Conservation (phyloP, 2,329 filamentous ascomycete genomes). For the Boeremia exigua region DNA sequence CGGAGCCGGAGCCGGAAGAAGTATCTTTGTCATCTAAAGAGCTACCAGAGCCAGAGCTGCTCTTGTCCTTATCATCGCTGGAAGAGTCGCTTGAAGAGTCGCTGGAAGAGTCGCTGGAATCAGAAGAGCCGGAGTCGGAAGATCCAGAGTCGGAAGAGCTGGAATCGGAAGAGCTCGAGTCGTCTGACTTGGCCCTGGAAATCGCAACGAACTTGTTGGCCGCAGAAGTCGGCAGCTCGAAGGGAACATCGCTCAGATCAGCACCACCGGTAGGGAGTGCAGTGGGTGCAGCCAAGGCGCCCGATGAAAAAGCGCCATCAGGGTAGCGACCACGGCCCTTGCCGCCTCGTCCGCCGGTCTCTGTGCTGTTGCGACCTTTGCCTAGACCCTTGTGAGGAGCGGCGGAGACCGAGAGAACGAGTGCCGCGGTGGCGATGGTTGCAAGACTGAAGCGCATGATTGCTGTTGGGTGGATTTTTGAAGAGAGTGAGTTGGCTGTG, state of each 20-base stretch:
- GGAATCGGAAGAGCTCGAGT: conserved; percentile 6
- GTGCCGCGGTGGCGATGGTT: conserved; percentile 27
- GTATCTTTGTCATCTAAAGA: background rate
- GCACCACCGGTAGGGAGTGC: conserved; percentile 2
- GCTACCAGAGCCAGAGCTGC: background rate
- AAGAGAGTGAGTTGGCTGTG: background rate
- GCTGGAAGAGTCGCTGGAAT: background rate
- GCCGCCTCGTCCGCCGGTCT: background rate
- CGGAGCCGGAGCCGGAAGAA: background rate
- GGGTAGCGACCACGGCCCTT: background rate
- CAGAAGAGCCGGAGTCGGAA: background rate
- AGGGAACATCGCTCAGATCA: conserved; percentile 19
- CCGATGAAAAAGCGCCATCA: conserved; percentile 6
- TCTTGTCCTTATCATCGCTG: background rate
- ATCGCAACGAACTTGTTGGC: background rate
- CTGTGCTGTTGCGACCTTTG: conserved; percentile 7
- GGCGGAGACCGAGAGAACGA: conserved; percentile 26
- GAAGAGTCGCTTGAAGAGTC: background rate
- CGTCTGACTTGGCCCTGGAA: background rate
- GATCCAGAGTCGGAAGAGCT: background rate
- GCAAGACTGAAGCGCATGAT: conserved; percentile 32
- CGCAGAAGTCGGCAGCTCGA: conserved; percentile 7
- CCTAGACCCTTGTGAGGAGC: conserved; percentile 18
- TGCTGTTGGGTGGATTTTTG: background rate
- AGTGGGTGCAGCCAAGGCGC: conserved; percentile 13